Conservation (phyloP, 2,329 filamentous ascomycete genomes). For the Calonectria leucothoes region DNA sequence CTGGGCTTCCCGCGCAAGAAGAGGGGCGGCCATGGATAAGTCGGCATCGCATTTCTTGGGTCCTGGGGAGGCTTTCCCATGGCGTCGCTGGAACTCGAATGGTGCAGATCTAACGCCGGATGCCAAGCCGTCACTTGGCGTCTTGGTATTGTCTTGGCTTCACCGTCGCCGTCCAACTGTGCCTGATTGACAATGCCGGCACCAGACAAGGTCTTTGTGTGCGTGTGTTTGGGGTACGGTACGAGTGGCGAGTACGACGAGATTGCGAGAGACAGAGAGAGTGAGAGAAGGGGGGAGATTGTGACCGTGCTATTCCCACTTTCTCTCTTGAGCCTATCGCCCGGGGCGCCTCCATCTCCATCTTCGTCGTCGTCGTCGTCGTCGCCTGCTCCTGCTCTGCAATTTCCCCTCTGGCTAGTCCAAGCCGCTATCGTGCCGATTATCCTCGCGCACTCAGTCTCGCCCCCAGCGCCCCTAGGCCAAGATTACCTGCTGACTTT, state of each 20-base stretch:
- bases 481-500: conserved; percentile 25
- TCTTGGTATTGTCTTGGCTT: conserved; percentile 9
- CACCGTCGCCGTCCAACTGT: not conserved
- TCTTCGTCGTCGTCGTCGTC: not conserved
- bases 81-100: conserved; percentile 19
- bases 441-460: conserved; percentile 5
- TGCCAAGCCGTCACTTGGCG: conserved; percentile 24
- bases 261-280: not conserved
- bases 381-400: not conserved
- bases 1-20: conserved; percentile 1
- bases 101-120: conserved; percentile 24
- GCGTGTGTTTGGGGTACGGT: not conserved
- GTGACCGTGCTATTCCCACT: not conserved
- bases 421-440: conserved; percentile 17
- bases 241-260: not conserved
- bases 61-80: conserved; percentile 14
- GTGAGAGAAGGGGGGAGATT: not conserved
- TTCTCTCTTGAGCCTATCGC: conserved; percentile 1
- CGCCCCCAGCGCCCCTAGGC: conserved; percentile 1
- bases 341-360: not conserved
- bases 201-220: not conserved
- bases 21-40: conserved; percentile 40
- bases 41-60: conserved; percentile 36
- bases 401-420: conserved; percentile 19
- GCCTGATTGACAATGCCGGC: not conserved